Percentiles rank a stretch among this genome's conserved stretches.
Conservation (phyloP, 2,329 filamentous ascomycete species). For the Penicillium sp. region DNA sequence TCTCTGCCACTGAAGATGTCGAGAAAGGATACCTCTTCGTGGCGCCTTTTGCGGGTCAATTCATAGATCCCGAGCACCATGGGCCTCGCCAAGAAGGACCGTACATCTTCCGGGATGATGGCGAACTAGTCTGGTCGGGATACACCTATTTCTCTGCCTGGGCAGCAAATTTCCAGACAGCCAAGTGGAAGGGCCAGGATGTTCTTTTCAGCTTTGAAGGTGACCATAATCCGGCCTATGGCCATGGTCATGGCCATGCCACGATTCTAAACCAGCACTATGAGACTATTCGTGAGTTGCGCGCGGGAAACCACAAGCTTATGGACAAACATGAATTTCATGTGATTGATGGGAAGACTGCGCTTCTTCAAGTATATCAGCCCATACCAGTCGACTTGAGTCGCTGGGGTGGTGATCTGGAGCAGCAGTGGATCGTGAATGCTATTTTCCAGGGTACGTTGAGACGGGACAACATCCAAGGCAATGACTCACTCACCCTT, state of each 20-base stretch:
- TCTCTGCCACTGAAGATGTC: slow-evolving; percentile 31
- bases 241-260: slow-evolving; percentile 51
- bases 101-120: slow-evolving; percentile 52
- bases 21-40: slow-evolving; percentile 39
- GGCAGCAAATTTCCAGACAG: slow-evolving; percentile 49
- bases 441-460: slow-evolving; percentile 48
- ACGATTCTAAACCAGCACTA: slow-evolving; percentile 52
- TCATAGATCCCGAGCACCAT: slow-evolving; percentile 18
- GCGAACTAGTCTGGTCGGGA: slow-evolving; percentile 54
- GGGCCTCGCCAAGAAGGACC: slow-evolving; percentile 48
- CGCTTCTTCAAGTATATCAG: slow-evolving; percentile 51
- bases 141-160: slow-evolving; percentile 50
- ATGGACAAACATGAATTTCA: slow-evolving; percentile 53
- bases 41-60: slow-evolving; percentile 32
- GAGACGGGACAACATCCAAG: not conserved
- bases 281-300: slow-evolving; percentile 50
- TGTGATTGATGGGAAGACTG: slow-evolving; percentile 49
- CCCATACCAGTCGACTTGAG: slow-evolving; percentile 45
- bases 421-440: slow-evolving; percentile 54
- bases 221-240: slow-evolving; percentile 48
- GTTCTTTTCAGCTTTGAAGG: slow-evolving; percentile 53
- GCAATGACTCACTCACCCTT: not conserved
- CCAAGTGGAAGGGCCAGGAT: slow-evolving; percentile 47
- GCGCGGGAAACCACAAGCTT: slow-evolving; percentile 46
- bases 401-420: slow-evolving; percentile 43